Conservation (phyloP, 805 yeast species). For the Cyberlindnera euphorbiae region DNA sequence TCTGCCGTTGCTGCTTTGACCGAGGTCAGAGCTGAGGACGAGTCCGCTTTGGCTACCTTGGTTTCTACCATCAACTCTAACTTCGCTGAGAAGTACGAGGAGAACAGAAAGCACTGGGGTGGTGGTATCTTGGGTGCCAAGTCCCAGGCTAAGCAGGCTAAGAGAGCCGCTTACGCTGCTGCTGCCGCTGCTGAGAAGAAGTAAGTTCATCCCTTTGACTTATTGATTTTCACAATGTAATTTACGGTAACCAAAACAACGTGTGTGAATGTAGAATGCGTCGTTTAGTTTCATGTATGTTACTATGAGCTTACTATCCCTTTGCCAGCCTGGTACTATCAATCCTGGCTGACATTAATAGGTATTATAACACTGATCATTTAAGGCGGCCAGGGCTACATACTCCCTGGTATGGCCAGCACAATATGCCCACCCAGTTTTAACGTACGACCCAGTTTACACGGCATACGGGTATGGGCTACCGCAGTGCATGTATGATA, state of each 20-base stretch:
- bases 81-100: slow-evolving; percentile 93
- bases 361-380: no score
- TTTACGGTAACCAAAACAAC: slow-evolving; percentile 4
- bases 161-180: slow-evolving; percentile 19
- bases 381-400: no score
- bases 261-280: no score
- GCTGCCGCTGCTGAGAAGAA: slow-evolving; percentile 20
- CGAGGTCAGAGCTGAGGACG: slow-evolving; percentile 92
- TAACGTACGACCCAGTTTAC: no score
- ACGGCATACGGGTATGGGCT: no score
- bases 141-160: slow-evolving; percentile 73
- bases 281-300: no score
- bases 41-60: slow-evolving; percentile 88
- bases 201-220: slow-evolving; percentile 5
- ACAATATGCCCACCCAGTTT: no score
- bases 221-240: slow-evolving; percentile 1
- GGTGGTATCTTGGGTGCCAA: slow-evolving; percentile 98
- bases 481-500: background rate
- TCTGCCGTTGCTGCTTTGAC: slow-evolving; percentile 96
- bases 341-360: no score
- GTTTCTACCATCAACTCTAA: slow-evolving; percentile 90
- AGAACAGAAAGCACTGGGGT: slow-evolving; percentile 98
- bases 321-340: no score
- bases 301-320: no score
- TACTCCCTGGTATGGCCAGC: no score